phyloP scores from a whole-genome alignment of 441 rosid genomes.

The Bruguiera hainesii region DNA sequence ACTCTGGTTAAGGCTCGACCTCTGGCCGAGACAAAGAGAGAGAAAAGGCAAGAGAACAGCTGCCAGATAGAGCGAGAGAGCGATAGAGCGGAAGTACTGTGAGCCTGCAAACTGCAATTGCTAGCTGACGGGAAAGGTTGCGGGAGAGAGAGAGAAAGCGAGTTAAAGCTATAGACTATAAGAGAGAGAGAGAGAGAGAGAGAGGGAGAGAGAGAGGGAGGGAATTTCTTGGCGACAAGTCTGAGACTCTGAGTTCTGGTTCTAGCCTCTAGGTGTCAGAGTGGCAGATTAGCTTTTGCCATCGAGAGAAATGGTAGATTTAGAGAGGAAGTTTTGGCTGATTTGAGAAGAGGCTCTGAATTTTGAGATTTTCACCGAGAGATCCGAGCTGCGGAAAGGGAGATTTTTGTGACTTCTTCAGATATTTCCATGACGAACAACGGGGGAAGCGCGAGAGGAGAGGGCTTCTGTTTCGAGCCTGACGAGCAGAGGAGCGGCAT shows the following conservation, averaged over 20 bases:
- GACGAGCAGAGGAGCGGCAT: neutral
- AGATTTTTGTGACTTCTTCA: neutral
- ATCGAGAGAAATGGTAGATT: slow-evolving; percentile 1
- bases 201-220: neutral
- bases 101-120: neutral
- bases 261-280: neutral
- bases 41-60: neutral
- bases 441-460: neutral
- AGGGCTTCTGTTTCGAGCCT: neutral
- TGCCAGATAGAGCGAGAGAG: slow-evolving; percentile 18
- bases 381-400: neutral
- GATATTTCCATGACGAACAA: neutral
- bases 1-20: slow-evolving; percentile 6
- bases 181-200: neutral
- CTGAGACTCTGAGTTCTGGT: neutral
- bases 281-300: slow-evolving; percentile 14
- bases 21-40: neutral
- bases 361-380: neutral
- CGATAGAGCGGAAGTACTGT: slow-evolving; percentile 22
- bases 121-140: slow-evolving; percentile 3
- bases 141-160: slow-evolving; percentile 25
- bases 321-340: neutral
- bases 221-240: slow-evolving; percentile 14
- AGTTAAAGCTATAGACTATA: slow-evolving; percentile 5
- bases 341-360: neutral